Percentiles rank a stretch among this genome's conserved stretches.
These are phyloP conservation scores for Quercus berberidifolia DNA, from an alignment of 306 rosid genomes.

Conservation along the genomic window DNA sequence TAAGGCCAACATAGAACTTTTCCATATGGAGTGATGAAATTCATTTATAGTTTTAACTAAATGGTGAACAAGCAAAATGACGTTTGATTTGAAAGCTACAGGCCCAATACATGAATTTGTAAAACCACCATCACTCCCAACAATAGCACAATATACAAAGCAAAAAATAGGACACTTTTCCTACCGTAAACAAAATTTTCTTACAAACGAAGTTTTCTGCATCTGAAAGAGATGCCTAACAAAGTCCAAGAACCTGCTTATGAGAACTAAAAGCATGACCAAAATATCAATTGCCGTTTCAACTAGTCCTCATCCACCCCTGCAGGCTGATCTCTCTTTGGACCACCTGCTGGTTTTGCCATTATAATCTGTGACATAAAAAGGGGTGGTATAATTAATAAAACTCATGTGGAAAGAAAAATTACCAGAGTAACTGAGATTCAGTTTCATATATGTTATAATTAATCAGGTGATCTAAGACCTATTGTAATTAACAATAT, in stretches of 20 bases:
- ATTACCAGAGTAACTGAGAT: neutral
- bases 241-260: slow-evolving; percentile 15
- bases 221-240: slow-evolving; percentile 18
- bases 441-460: neutral
- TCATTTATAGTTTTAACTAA: too few species aligned
- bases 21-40: too few species aligned
- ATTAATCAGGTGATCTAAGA: neutral
- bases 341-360: slow-evolving; percentile 97
- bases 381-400: neutral
- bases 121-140: neutral
- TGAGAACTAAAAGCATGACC: slow-evolving; percentile 15
- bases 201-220: neutral
- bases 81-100: neutral
- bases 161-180: neutral
- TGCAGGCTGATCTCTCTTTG: slow-evolving; percentile 72
- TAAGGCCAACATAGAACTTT: too few species aligned
- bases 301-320: slow-evolving; percentile 80
- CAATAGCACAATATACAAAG: slow-evolving; percentile 22
- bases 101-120: neutral
- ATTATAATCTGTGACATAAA: slow-evolving; percentile 69
- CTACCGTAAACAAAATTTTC: slow-evolving; percentile 31
- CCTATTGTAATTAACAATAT: neutral
- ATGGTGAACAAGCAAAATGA: neutral
- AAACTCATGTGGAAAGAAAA: neutral
- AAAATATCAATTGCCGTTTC: neutral